Evolutionary conservation across 768 basidiomycete species (phyloP), one percentile per base, ranked within the genome.

Genomic region (Mycena albidolilacea): DNA sequence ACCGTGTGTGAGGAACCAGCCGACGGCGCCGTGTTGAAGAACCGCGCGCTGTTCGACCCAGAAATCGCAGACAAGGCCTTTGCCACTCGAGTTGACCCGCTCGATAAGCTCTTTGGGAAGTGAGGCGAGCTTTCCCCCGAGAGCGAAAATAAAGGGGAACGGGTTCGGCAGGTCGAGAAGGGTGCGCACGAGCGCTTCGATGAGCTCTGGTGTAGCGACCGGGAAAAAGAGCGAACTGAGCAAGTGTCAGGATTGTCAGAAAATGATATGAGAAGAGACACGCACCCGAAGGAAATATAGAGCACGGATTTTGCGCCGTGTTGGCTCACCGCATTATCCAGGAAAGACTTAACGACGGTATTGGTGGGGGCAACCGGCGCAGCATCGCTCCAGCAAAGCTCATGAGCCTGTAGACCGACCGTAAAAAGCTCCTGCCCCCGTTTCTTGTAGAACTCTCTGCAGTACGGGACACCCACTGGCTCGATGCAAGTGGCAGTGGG

Each of bases 211-310:
- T 3, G 72, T 73, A 0, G 67, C 72, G 21, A 69, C n/a, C 15
- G 68, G 73, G 39, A 74, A 74, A 60, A 70, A 74, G 10, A 74
- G 30, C 10, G 73, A 70, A 9, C 67, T 72, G 46, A 14, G 11
- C 15, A 48, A 17, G 1, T 11, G 15, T 48, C 11, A 30, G 30
- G 30, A 30, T 30, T 48, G 19, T 14, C 11, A 48, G 12, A 14
- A 48, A 48, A 11, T 48, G 1, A 17, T 48, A 1, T 7, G 46
- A 48, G 12, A 48, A 4, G 5, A 1, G 23, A 35, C 19, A 63
- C 64, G n/a, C 35, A 74, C 72, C 72, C 72, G 30, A 74, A 74
- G 12, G 72, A 74, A 6, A 74, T 74, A 35, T 74, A 74, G 39
- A 74, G 68, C 30, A 68, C 72, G 14, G 68, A 74, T 14, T 60